Conservation (phyloP, 345 rosid genomes). For the Corymbia maculata region DNA sequence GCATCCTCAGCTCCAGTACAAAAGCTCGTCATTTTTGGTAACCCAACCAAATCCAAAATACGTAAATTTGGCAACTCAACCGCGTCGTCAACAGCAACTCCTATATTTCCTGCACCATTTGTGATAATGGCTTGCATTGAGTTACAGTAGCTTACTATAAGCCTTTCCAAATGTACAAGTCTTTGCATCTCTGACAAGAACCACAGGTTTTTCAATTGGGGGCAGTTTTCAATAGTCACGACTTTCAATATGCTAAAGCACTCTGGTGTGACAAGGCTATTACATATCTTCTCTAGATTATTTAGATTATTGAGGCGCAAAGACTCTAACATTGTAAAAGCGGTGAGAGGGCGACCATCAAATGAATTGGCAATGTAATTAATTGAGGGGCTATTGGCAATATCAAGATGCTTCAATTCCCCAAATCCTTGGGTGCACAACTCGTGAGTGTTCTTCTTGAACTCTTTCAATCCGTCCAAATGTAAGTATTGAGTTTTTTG, state of each 20-base stretch:
- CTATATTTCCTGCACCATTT: not conserved
- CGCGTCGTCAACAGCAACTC: not conserved
- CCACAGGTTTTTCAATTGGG: not conserved
- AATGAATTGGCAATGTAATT: not conserved
- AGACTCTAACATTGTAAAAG: not conserved
- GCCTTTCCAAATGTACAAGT: not conserved
- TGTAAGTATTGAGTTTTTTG: not conserved
- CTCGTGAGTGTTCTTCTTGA: not conserved
- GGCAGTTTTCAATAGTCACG: accelerated
- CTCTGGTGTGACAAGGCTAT: accelerated
- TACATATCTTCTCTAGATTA: accelerated
- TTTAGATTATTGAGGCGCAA: accelerated
- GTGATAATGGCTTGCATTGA: not conserved
- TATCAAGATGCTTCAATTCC: not conserved
- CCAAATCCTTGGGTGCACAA: not conserved
- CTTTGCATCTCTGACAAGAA: accelerated
- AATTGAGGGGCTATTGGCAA: not conserved
- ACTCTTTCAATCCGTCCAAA: not conserved
- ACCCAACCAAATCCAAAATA: accelerated
- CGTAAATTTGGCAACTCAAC: not conserved
- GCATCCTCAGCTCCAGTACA: not conserved
- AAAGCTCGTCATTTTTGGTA: not conserved
- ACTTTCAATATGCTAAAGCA: not conserved
- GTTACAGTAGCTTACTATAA: too few species aligned
- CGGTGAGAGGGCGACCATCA: not conserved